Percentiles rank a stretch among this genome's conserved stretches.
Evolutionary conservation across 2,329 filamentous ascomycete species (phyloP).

Genomic region (Pseudogymnoascus sp.): DNA sequence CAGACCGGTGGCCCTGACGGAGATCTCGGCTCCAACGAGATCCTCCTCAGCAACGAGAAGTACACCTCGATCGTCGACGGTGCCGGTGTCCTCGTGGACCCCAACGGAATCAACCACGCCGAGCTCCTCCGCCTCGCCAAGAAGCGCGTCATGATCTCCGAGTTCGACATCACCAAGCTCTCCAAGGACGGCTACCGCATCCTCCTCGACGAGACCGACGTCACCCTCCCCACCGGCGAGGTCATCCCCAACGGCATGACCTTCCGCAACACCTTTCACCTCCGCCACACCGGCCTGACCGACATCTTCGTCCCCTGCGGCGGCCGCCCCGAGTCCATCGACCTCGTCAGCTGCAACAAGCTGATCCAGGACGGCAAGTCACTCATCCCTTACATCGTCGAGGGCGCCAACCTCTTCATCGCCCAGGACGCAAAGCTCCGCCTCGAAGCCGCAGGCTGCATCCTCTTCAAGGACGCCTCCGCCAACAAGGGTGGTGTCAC

Average conservation of each 20-base stretch:
- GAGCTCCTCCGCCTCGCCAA: constrained; percentile 81
- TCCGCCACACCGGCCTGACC: constrained; percentile 66
- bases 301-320: constrained; percentile 94
- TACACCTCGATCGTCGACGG: constrained; percentile 96
- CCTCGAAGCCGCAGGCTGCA: constrained; percentile 87
- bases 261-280: constrained; percentile 97
- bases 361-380: constrained; percentile 86
- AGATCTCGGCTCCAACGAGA: constrained; percentile 95
- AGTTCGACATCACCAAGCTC: constrained; percentile 79
- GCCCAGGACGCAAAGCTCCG: constrained; percentile 96
- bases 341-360: constrained; percentile 76
- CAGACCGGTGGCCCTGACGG: constrained; percentile 97
- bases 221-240: constrained; percentile 83
- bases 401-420: constrained; percentile 97
- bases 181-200: constrained; percentile 85
- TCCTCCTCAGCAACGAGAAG: constrained; percentile 89
- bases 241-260: constrained; percentile 80
- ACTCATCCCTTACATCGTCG: constrained; percentile 87
- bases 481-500: constrained; percentile 99
- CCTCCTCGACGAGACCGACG: constrained; percentile 80
- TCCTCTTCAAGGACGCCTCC: constrained; percentile 95
- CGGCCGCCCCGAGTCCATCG: constrained; percentile 92
- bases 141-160: constrained; percentile 76
- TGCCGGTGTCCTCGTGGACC: constrained; percentile 87
- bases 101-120: constrained; percentile 73